phyloP scores from a whole-genome alignment of 441 rosid species.

The Populus hybrid region DNA sequence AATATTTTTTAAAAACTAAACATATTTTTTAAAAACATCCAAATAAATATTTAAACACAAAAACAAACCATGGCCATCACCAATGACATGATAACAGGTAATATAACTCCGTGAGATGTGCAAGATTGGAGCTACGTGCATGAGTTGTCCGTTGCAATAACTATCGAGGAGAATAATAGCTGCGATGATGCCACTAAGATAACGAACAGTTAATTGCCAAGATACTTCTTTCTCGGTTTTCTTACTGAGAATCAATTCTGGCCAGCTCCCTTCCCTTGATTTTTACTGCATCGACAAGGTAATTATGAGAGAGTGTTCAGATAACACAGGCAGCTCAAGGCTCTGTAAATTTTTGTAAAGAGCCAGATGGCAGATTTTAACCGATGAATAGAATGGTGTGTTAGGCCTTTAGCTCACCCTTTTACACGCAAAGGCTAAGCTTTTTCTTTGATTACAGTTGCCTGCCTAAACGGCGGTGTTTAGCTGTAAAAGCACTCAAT shows the following conservation, averaged over 20 bases:
- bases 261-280: too few species aligned
- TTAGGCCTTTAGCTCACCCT: not conserved
- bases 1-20: too few species aligned
- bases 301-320: not conserved
- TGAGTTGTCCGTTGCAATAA: too few species aligned
- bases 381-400: conserved; percentile 7
- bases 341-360: not conserved
- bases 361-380: not conserved
- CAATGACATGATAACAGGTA: too few species aligned
- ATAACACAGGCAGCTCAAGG: not conserved
- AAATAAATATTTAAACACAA: too few species aligned
- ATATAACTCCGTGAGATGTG: too few species aligned
- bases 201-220: too few species aligned
- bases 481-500: not conserved
- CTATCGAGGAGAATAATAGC: too few species aligned
- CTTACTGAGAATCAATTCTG: not conserved
- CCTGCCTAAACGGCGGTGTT: not conserved
- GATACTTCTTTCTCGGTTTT: not conserved
- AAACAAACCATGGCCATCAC: too few species aligned
- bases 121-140: too few species aligned
- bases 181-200: too few species aligned
- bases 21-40: too few species aligned
- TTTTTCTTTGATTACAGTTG: not conserved
- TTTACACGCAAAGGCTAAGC: not conserved
- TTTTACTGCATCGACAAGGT: not conserved